These are phyloP conservation scores for Termitomyces sp. DNA, from an alignment of 768 basidiomycete genomes.

Conservation along the genomic window DNA sequence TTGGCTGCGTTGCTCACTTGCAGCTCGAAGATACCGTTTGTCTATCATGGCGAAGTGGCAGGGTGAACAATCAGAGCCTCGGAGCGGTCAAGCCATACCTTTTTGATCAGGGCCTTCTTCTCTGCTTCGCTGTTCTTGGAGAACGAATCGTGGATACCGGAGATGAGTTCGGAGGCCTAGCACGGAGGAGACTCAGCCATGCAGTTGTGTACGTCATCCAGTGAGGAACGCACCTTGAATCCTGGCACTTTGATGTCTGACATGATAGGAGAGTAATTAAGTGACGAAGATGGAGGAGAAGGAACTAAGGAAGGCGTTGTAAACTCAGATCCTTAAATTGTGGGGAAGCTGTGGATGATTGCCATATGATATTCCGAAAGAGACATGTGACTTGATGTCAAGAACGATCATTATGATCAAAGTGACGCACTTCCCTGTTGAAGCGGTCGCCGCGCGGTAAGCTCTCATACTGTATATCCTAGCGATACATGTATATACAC, in stretches of 20 bases:
- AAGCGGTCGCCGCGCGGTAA: background rate
- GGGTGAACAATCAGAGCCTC: background rate
- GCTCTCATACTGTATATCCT: background rate
- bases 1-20: slow-evolving; percentile 69
- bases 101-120: slow-evolving; percentile 66
- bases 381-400: slow-evolving; percentile 9
- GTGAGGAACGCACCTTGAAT: slow-evolving; percentile 50
- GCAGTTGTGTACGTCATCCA: background rate
- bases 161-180: slow-evolving; percentile 66
- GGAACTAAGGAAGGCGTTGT: background rate
- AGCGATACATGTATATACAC: too few species aligned
- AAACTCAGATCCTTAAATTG: slow-evolving; percentile 8
- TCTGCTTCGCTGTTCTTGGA: slow-evolving; percentile 50
- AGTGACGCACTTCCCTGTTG: background rate
- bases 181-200: background rate
- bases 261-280: slow-evolving; percentile 33
- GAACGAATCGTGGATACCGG: slow-evolving; percentile 47
- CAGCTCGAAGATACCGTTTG: slow-evolving; percentile 85
- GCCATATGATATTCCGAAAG: slow-evolving; percentile 9
- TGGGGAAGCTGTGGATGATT: slow-evolving; percentile 2
- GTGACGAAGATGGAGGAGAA: background rate
- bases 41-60: slow-evolving; percentile 34
- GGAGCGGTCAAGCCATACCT: slow-evolving; percentile 33
- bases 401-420: background rate
- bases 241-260: slow-evolving; percentile 63